Evolutionary conservation across 768 basidiomycete species (phyloP).

Genomic region (Candolleomyces efflorescens): DNA sequence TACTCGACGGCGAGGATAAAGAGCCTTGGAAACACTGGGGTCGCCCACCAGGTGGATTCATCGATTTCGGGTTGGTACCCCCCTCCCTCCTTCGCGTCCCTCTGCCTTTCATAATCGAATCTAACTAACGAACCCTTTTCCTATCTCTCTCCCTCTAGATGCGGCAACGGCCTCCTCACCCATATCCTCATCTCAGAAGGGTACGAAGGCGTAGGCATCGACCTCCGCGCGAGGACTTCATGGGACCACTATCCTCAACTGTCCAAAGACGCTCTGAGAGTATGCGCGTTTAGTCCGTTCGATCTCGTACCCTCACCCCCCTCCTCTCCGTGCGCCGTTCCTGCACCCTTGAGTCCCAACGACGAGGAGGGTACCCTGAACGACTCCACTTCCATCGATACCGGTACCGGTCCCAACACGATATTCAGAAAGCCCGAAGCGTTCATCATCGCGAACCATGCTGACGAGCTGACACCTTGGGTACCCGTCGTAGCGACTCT

Average conservation of each 20-base stretch:
- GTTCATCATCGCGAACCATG: slow-evolving; percentile 93
- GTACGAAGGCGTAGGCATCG: slow-evolving; percentile 79
- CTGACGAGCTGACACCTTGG: slow-evolving; percentile 97
- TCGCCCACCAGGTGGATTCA: slow-evolving; percentile 77
- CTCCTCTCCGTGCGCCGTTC: too few relatives aligned
- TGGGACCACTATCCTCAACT: slow-evolving; percentile 73
- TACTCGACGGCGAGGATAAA: slow-evolving; percentile 6
- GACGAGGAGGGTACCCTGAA: too few relatives aligned
- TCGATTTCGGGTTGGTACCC: slow-evolving; percentile 74
- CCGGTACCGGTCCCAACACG: slow-evolving; percentile 7
- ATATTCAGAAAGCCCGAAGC: slow-evolving; percentile 39
- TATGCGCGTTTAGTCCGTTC: slow-evolving; percentile 70
- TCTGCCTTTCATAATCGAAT: background rate
- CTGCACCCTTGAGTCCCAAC: too few relatives aligned
- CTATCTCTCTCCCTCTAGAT: slow-evolving; percentile 40
- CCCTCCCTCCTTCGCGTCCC: background rate
- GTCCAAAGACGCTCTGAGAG: slow-evolving; percentile 59
- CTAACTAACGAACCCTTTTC: too few relatives aligned
- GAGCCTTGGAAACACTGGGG: slow-evolving; percentile 70
- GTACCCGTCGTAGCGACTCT: slow-evolving; percentile 75
- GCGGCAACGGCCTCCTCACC: slow-evolving; percentile 90
- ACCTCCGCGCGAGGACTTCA: slow-evolving; percentile 79
- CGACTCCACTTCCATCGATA: too few relatives aligned
- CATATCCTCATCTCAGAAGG: slow-evolving; percentile 85
- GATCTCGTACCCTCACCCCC: background rate